Conservation (phyloP, 495 filamentous ascomycete genomes). For the Xeromyces bisporus region DNA sequence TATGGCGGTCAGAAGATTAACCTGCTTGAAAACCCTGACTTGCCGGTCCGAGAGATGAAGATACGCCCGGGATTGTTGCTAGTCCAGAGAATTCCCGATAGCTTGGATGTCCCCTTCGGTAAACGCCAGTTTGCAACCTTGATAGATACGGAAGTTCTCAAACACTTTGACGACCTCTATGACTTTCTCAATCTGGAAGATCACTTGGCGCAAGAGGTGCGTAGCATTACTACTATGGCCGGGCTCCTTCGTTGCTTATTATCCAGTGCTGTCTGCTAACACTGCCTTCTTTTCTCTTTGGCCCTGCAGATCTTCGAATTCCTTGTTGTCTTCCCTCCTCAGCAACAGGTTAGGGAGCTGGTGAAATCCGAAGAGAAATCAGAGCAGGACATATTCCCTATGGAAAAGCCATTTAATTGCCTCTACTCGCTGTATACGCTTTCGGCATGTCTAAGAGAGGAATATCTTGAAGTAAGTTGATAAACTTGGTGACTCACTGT, state of each 20-base stretch:
- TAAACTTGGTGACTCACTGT: too few relatives aligned
- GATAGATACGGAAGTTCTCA: slow-evolving; percentile 59
- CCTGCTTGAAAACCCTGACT: slow-evolving; percentile 21
- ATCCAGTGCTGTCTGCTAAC: not conserved
- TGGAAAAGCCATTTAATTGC: slow-evolving; percentile 51
- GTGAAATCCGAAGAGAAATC: slow-evolving; percentile 37
- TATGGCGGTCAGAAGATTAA: slow-evolving; percentile 32
- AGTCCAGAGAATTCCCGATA: slow-evolving; percentile 25
- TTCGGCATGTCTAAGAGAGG: slow-evolving; percentile 30
- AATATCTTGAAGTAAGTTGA: slow-evolving; percentile 21
- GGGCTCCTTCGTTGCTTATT: not conserved
- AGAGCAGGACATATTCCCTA: slow-evolving; percentile 46
- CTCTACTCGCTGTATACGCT: slow-evolving; percentile 59
- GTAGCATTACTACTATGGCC: slow-evolving; percentile 2
- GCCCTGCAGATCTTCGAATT: slow-evolving; percentile 52
- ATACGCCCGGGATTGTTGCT: slow-evolving; percentile 47
- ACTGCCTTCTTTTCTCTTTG: not conserved
- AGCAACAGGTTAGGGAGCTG: slow-evolving; percentile 40
- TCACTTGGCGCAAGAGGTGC: slow-evolving; percentile 48
- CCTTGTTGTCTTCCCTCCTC: slow-evolving; percentile 52
- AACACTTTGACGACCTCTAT: slow-evolving; percentile 77
- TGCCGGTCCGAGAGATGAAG: slow-evolving; percentile 24
- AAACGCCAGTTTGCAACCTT: slow-evolving; percentile 23
- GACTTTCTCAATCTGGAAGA: slow-evolving; percentile 62
- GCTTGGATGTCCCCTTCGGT: slow-evolving; percentile 14